Base-by-base conservation (phyloP, 768 basidiomycete genomes). In the Amylocystis lapponica region DNA sequence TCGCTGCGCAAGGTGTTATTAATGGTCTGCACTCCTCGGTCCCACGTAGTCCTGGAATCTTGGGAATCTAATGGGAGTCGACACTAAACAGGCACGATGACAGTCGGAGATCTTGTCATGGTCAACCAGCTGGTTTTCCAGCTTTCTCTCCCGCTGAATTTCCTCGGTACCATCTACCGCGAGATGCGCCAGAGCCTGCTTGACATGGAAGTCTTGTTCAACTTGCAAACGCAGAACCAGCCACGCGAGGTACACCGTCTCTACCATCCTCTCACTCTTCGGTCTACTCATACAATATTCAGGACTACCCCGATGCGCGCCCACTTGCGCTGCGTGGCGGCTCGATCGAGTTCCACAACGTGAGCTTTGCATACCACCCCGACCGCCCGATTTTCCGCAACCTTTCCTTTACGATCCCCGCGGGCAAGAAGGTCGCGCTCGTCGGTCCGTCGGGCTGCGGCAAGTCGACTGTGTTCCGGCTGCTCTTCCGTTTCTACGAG, bases 41-140 rank as follows among this genome's bases (percentile, higher is more conserved):
- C 27, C 22, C 20, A 14, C 11, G 7, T 35, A 13, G 12, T 38
- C 16, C 21, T 27, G 9, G 11, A 17, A 0, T n/a, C n/a, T n/a
- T n/a, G n/a, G n/a, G n/a, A n/a, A n/a, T n/a, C n/a, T n/a, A n/a
- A 3, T 20, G 21, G 13, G 12, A 26, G 13, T n/a, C n/a, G 19
- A 23, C 8, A 23, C 10, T 46, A 21, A 22, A 11, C 49, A 94
- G 94, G 93, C 7, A 91, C 89, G 0, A 98, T 99, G 95, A 96
- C 94, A 4, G 78, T 99, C 19, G 96, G 96, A 7, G 96, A 99
- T 57, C 78, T 99, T 12, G 96, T 99, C 53, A 98, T 99, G 95
- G 86, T 96, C 54, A 99, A 99, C 63, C 95, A 97, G 59, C 75
- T 99, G 20, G 92, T 98, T 26, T 99, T 99, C 71, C 96, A 99